Evolutionary conservation across 2,329 filamentous ascomycete genomes (phyloP), one percentile per base, ranked within the genome.

Genomic region (Pseudogymnoascus sp.): DNA sequence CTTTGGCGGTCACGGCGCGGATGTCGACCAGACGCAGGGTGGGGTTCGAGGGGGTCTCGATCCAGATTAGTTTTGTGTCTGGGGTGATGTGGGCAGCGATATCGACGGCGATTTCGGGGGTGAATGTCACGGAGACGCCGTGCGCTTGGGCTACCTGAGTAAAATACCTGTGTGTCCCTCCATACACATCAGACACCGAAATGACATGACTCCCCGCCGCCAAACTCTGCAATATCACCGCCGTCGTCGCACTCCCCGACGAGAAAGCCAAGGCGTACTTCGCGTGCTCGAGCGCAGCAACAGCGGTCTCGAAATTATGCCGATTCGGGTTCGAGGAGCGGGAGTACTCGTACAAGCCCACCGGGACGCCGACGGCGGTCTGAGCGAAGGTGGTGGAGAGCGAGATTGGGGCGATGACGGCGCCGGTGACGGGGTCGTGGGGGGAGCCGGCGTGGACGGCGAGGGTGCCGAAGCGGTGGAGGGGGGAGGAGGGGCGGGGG

Each of bases 381-480:
- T 99, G 95, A n/a, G 90, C 92, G 74, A 93, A 99, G 5, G 95
- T 99, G 14, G 95, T 98, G 23, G 93, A 96, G 23, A 99, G 86
- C 8, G 93, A 97, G 76, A 99, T 97, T 71, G 95, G 80, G 78
- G 95, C 92, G 75, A 99, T 99, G 72, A 99, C 95, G 70, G 95
- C 95, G 68, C 95, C 95, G 23, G 93, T 99, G 43, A 85, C 81
- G 60, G 93, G 90, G 79, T 99, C 95, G 76, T 96, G 90, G 71
- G 91, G 91, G 48, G 92, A 85, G 67, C 95, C 95, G 68, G 93
- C 93, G 78, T 99, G 95, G 19, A 99, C 95, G 64, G 95, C 95
- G 67, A 96, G 85, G 60, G 95, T 99, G 67, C 92, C 95, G 78
- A 99, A 98, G 68, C 85, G 82, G 76, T 92, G 88, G 65, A 88